These are phyloP conservation scores for Nasturtium officinale DNA, from an alignment of 345 rosid genomes.

Conservation along the genomic window DNA sequence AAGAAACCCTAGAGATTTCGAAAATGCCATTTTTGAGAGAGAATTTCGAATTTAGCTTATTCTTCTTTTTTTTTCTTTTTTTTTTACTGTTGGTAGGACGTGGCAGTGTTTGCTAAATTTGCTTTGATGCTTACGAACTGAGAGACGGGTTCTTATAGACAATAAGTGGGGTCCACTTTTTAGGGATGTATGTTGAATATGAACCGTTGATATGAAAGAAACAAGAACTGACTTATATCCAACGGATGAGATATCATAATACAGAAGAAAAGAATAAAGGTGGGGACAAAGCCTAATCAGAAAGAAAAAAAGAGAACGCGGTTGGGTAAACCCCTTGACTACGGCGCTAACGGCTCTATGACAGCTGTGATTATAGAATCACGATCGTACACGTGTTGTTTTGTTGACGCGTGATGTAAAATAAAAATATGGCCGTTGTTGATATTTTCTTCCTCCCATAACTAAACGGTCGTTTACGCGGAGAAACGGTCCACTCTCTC, in stretches of 20 bases:
- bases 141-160: constrained; percentile 15
- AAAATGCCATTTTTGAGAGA: constrained; percentile 21
- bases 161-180: neutral
- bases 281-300: constrained; percentile 27
- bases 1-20: constrained; percentile 30
- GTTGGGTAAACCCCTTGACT: constrained; percentile 35
- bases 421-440: constrained; percentile 36
- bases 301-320: constrained; percentile 29
- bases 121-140: neutral
- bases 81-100: neutral
- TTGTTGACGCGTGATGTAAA: constrained; percentile 28
- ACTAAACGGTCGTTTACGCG: constrained; percentile 7
- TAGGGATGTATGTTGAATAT: neutral
- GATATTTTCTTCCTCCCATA: neutral
- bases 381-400: constrained; percentile 23
- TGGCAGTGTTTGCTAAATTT: constrained; percentile 1
- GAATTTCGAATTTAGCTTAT: neutral
- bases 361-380: constrained; percentile 23
- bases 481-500: constrained; percentile 14
- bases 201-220: constrained; percentile 2
- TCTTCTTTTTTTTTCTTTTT: too few species aligned
- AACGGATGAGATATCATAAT: constrained; percentile 15
- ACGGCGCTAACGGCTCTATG: constrained; percentile 46
- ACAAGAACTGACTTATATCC: constrained; percentile 20
- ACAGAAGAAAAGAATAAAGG: neutral